Evolutionary conservation across 2,329 filamentous ascomycete species (phyloP), one percentile per base, ranked within the genome.

Genomic region (Bipolaris bicolor): DNA sequence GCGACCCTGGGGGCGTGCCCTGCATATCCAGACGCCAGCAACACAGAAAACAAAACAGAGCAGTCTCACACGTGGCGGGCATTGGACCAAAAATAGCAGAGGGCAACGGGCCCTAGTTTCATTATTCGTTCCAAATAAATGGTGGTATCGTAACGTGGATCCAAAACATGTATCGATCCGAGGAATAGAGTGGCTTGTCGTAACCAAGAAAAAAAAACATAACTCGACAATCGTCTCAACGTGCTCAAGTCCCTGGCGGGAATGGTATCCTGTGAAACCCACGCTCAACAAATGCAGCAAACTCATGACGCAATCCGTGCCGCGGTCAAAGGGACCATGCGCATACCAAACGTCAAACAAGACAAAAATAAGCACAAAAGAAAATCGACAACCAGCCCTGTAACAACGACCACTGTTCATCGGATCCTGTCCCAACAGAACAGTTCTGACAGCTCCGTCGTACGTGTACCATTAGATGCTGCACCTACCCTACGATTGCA

Each of bases 381-480:
- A 24, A 24, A 41, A 40, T 20, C 18, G 18, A 18, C 16, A 44
- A 62, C 52, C 52, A 63, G 60, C 40, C 40, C 49, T 58, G 60
- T 47, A 18, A 49, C 56, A 49, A 39, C 45, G 39, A 53, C 60
- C 55, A 53, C 24, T 60, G 40, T 47, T 43, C 46, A 58, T 61
- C 61, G 56, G 33, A 55, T 22, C 51, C 51, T 52, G 56, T 62
- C 58, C 61, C 58, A 70, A 65, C 60, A 64, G 51, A 61, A 61
- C 37, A 64, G 49, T 60, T 59, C 61, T 66, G 62, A 70, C 61
- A 68, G 64, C 52, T 52, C 49, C 55, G 62, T 65, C 57, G 57
- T 46, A 55, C 62, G 57, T 58, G 63, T 70, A 67, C 65, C 60
- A 66, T 61, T 64, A 64, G 60, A 34, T 55, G 52, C 61, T 65